Percentiles rank a stretch among this genome's conserved stretches.
Evolutionary conservation across 306 rosid genomes (phyloP).

Genomic region (Prunus persica): DNA sequence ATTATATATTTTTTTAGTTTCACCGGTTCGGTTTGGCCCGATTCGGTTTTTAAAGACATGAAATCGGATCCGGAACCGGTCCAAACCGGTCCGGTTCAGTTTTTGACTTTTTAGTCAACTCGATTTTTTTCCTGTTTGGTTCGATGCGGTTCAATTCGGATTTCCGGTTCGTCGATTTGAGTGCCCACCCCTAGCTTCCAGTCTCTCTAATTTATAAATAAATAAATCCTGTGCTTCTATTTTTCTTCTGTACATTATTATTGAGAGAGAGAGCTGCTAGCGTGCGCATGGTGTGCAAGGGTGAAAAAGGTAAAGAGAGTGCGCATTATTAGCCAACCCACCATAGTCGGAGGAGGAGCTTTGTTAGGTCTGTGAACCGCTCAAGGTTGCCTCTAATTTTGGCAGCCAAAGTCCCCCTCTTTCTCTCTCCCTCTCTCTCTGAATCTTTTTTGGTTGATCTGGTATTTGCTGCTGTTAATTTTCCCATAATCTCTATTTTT

Average conservation of each 20-base stretch:
- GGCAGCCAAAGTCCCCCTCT: constrained; percentile 3
- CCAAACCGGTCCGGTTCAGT: no score
- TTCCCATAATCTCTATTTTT: neutral
- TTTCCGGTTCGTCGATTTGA: no score
- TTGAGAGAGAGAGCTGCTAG: neutral
- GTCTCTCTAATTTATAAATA: neutral
- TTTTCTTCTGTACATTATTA: neutral
- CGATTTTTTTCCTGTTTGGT: no score
- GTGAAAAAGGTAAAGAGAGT: constrained; percentile 12
- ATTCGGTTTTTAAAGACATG: no score
- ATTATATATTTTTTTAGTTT: no score
- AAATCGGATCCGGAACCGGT: no score
- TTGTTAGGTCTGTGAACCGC: constrained; percentile 33
- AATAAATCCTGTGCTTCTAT: neutral
- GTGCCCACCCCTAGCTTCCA: no score
- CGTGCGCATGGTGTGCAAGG: constrained; percentile 8
- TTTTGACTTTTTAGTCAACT: no score
- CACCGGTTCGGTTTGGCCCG: no score
- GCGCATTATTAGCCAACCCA: constrained; percentile 33
- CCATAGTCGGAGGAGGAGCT: constrained; percentile 32
- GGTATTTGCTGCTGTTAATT: constrained; percentile 23
- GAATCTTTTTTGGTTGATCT: constrained; percentile 30
- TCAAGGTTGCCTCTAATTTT: constrained; percentile 12
- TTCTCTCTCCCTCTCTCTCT: constrained; percentile 28
- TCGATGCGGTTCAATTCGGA: no score